Evolutionary conservation across 257 asterid species (phyloP).

Genomic region (Lithospermum erythrorhizon): DNA sequence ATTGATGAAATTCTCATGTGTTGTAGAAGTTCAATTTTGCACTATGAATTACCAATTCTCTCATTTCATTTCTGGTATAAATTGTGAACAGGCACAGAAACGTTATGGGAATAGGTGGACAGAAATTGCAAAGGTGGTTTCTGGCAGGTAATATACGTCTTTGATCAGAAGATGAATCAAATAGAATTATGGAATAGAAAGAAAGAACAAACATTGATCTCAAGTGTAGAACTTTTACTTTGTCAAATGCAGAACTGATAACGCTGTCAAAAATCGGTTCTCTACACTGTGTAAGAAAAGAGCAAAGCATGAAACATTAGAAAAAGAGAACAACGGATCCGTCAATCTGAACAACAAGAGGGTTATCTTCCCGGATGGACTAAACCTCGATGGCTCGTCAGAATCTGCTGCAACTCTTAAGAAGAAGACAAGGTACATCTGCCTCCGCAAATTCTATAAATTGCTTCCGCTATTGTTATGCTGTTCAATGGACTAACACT

Average conservation of each 20-base stretch:
- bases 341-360: conserved; percentile 79
- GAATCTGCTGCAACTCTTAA: conserved; percentile 47
- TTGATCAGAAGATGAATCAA: neutral
- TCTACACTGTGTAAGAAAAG: conserved; percentile 93
- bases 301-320: conserved; percentile 77
- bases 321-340: conserved; percentile 64
- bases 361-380: conserved; percentile 48
- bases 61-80: conserved; percentile 17
- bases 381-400: conserved; percentile 30
- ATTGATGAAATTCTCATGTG: neutral
- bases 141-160: conserved; percentile 74
- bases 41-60: neutral
- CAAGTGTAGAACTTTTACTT: conserved; percentile 3
- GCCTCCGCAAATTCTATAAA: conserved; percentile 6
- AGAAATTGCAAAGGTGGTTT: conserved; percentile 96
- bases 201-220: neutral
- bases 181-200: neutral
- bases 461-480: conserved; percentile 3
- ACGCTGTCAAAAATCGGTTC: conserved; percentile 98
- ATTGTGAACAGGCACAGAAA: conserved; percentile 76
- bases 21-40: neutral
- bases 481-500: conserved; percentile 8
- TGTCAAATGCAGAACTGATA: conserved; percentile 61
- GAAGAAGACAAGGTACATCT: conserved; percentile 50
- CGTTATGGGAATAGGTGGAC: conserved; percentile 96